Evolutionary conservation across 1,139 yeast species (phyloP).

Genomic region (Hyphopichia buzzinii): DNA sequence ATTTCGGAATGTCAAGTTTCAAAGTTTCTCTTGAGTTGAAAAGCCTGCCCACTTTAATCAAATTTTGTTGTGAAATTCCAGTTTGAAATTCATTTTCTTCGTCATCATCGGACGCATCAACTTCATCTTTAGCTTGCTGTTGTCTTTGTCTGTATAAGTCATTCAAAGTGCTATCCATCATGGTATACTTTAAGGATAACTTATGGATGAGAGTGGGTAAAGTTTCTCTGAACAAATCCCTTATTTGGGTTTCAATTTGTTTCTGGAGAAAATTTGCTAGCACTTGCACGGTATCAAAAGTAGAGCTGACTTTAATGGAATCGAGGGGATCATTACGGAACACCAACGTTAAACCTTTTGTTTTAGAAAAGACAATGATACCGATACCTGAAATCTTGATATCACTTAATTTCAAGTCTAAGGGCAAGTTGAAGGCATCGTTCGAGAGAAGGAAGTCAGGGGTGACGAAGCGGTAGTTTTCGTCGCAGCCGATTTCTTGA

Average conservation of each 20-base stretch:
- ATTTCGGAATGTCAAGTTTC: conserved; percentile 59
- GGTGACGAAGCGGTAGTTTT: conserved; percentile 45
- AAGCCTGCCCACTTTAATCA: conserved; percentile 68
- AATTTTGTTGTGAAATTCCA: conserved; percentile 59
- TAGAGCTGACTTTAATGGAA: conserved; percentile 74
- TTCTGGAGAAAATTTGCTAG: conserved; percentile 77
- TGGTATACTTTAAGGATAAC: conserved; percentile 70
- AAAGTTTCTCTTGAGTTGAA: conserved; percentile 79
- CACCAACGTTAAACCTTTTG: conserved; percentile 81
- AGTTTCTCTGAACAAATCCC: conserved; percentile 80
- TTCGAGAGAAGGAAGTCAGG: conserved; percentile 69
- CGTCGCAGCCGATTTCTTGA: conserved; percentile 24
- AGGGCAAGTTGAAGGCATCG: conserved; percentile 72
- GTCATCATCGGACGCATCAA: conserved; percentile 7
- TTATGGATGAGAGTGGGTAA: conserved; percentile 79
- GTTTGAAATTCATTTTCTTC: conserved; percentile 10
- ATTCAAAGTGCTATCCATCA: conserved; percentile 34
- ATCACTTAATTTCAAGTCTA: conserved; percentile 71
- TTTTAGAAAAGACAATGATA: conserved; percentile 75
- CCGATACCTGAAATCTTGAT: conserved; percentile 78
- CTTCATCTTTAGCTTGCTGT: conserved; percentile 9
- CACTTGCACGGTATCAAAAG: conserved; percentile 82
- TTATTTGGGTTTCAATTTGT: conserved; percentile 77
- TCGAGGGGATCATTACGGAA: conserved; percentile 88
- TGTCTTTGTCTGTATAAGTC: conserved; percentile 24